A percentile compares a stretch with the other conserved stretches of the same genome.
phyloP scores from a whole-genome alignment of 768 basidiomycete genomes.

The Krasilnikovozyma curviuscula region DNA sequence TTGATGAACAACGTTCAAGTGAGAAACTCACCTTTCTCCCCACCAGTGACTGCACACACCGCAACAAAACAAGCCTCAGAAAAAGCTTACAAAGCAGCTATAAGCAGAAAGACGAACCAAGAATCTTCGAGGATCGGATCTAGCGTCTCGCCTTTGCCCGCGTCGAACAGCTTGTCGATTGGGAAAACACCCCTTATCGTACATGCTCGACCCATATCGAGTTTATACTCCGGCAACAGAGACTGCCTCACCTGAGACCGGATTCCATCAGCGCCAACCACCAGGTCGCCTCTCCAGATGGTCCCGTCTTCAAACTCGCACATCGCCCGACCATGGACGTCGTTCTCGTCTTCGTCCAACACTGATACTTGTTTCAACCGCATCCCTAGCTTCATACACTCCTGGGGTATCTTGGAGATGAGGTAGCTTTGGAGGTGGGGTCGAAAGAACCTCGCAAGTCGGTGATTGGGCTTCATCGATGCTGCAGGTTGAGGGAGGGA shows the following conservation, averaged over 20 bases:
- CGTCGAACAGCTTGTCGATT: background rate
- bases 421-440: slow-evolving; percentile 2
- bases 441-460: background rate
- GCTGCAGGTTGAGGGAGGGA: background rate
- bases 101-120: background rate
- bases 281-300: background rate
- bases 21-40: background rate
- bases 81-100: background rate
- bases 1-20: too few species aligned
- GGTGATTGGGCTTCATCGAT: background rate
- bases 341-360: too few species aligned
- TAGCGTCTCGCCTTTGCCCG: too few species aligned
- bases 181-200: background rate
- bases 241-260: background rate
- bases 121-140: background rate
- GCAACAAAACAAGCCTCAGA: background rate
- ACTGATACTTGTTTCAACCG: background rate
- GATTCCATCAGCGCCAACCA: slow-evolving; percentile 2
- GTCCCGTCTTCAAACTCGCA: background rate
- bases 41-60: slow-evolving; percentile 1
- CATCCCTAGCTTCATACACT: background rate
- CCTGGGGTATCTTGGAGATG: background rate
- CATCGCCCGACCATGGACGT: background rate
- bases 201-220: background rate
- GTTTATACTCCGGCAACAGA: background rate